Conservation (phyloP, 495 filamentous ascomycete genomes). For the Penicillium ochrochloron region DNA sequence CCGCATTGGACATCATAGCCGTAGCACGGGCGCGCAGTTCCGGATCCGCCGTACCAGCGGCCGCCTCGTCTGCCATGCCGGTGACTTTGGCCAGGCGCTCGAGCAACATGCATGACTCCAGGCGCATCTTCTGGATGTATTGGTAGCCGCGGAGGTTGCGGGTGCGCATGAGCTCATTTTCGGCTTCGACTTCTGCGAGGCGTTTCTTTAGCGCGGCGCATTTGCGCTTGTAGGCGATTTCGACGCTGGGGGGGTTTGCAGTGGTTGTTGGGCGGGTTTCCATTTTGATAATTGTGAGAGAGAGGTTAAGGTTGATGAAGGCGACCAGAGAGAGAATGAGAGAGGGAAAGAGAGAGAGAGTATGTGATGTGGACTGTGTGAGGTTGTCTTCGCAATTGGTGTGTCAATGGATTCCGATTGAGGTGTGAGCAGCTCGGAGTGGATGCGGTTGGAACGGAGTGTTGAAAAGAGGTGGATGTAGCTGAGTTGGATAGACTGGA, state of each 20-base stretch:
- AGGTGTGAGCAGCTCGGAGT: neutral
- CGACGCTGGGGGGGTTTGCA: constrained; percentile 80
- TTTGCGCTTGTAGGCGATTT: constrained; percentile 95
- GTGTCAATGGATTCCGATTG: constrained; percentile 2
- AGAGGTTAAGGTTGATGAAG: neutral
- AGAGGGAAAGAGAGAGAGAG: too few relatives aligned
- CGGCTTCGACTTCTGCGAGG: constrained; percentile 85
- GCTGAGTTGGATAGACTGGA: neutral
- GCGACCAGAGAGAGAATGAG: constrained; percentile 1
- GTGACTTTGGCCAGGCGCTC: constrained; percentile 86
- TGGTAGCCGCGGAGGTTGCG: constrained; percentile 81
- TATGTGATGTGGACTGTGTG: neutral
- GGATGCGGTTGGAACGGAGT: neutral
- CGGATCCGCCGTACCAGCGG: constrained; percentile 38
- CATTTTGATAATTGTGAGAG: constrained; percentile 30
- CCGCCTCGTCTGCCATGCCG: constrained; percentile 63
- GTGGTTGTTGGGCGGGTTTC: constrained; percentile 34
- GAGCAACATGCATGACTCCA: constrained; percentile 88
- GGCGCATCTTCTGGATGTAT: constrained; percentile 85
- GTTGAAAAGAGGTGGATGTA: neutral
- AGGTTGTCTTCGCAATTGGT: neutral
- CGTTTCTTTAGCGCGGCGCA: constrained; percentile 94
- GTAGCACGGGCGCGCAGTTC: constrained; percentile 43
- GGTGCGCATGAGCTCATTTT: constrained; percentile 78
- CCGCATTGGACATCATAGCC: constrained; percentile 38